Evolutionary conservation across 2,329 filamentous ascomycete species (phyloP).

Genomic region (Blumeriella jaapii): DNA sequence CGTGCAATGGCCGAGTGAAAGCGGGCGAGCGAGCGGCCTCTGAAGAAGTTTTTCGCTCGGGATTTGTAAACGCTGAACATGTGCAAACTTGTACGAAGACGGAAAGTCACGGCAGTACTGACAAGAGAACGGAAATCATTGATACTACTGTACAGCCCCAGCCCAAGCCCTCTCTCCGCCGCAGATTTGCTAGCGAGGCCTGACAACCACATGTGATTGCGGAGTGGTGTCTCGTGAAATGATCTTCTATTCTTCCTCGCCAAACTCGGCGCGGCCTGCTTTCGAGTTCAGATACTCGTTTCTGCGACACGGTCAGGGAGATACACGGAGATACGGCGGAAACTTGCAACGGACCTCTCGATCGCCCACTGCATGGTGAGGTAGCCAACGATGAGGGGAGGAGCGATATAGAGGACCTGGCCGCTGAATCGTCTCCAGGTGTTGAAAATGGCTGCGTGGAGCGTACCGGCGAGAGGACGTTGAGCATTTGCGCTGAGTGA

Average conservation of each 20-base stretch:
- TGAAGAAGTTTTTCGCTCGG: too few species aligned
- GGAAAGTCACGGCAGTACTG: too few species aligned
- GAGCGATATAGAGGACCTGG: constrained; percentile 82
- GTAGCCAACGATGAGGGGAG: constrained; percentile 70
- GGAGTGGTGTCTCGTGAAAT: constrained; percentile 12
- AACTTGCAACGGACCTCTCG: constrained; percentile 56
- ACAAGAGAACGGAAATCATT: constrained; percentile 7
- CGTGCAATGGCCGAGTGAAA: too few species aligned
- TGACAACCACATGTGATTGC: constrained; percentile 21
- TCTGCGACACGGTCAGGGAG: constrained; percentile 31
- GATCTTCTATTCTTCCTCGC: constrained; percentile 27
- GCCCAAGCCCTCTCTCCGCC: constrained; percentile 9
- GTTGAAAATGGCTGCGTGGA: constrained; percentile 87
- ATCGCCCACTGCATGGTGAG: constrained; percentile 81
- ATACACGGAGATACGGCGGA: background rate
- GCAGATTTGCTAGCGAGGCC: constrained; percentile 9
- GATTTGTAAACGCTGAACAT: too few species aligned
- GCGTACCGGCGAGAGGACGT: constrained; percentile 68
- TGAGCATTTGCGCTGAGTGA: constrained; percentile 79
- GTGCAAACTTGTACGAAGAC: too few species aligned
- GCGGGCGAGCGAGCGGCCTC: too few species aligned
- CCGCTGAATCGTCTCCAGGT: constrained; percentile 72
- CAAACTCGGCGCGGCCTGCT: constrained; percentile 48
- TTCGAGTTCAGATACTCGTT: constrained; percentile 78
- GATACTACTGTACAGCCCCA: constrained; percentile 24